phyloP scores from a whole-genome alignment of 192 early-diverging fungal species.

The Coemansia reversa region DNA sequence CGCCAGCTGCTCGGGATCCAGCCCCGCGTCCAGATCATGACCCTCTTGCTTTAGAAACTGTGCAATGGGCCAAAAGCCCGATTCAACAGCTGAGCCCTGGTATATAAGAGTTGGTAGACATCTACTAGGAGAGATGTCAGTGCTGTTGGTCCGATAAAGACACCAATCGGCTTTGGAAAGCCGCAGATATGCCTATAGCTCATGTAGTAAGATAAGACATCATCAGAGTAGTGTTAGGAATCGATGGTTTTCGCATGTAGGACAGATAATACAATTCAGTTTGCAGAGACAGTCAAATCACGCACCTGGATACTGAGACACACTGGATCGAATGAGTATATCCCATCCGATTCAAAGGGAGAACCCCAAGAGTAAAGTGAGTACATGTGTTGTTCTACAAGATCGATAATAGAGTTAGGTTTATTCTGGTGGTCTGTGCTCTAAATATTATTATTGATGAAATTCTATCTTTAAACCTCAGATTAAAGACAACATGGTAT shows the following conservation, averaged over 20 bases:
- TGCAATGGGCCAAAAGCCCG: constrained; percentile 45
- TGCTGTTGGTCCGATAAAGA: constrained; percentile 32
- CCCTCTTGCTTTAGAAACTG: constrained; percentile 41
- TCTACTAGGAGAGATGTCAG: constrained; percentile 31
- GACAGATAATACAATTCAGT: neutral
- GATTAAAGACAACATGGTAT: neutral
- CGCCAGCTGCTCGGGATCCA: constrained; percentile 37
- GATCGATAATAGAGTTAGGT: neutral
- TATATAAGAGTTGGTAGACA: constrained; percentile 32
- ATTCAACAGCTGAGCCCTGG: constrained; percentile 25
- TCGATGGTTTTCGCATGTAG: neutral
- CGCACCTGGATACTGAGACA: constrained; percentile 46
- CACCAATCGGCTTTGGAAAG: constrained; percentile 45
- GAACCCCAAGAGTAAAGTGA: constrained; percentile 50
- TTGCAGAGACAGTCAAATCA: neutral
- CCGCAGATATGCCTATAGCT: constrained; percentile 44
- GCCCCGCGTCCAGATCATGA: constrained; percentile 14
- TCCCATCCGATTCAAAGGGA: constrained; percentile 32
- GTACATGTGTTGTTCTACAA: constrained; percentile 22
- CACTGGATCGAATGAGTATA: constrained; percentile 46
- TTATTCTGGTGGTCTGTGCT: neutral
- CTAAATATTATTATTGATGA: neutral
- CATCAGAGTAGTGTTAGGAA: neutral
- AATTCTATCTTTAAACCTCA: neutral
- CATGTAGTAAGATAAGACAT: neutral